phyloP scores from a whole-genome alignment of 371 early-diverging fungal genomes.

The Actinomortierella wolfii region DNA sequence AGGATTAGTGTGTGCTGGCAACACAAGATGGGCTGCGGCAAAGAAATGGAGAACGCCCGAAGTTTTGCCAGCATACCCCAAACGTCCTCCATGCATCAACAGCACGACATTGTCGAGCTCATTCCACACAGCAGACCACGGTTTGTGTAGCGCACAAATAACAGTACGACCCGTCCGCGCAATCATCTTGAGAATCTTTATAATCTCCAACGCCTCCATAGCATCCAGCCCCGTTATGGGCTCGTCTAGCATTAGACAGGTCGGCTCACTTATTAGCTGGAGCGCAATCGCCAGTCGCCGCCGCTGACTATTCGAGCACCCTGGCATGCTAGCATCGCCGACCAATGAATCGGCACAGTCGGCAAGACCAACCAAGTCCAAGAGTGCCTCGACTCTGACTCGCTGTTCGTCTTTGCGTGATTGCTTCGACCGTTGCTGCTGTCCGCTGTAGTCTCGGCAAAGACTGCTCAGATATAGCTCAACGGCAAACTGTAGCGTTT shows the following conservation, averaged over 20 bases:
- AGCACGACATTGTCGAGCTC: slow-evolving; percentile 21
- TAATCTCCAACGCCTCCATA: slow-evolving; percentile 6
- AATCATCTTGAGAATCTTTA: slow-evolving; percentile 14
- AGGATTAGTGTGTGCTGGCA: slow-evolving; percentile 9
- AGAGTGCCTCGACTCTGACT: slow-evolving; percentile 16
- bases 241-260: slow-evolving; percentile 92
- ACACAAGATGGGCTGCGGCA: slow-evolving; percentile 8
- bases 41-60: slow-evolving; percentile 11
- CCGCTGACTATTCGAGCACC: slow-evolving; percentile 84
- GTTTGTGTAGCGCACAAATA: slow-evolving; percentile 30
- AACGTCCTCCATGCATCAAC: slow-evolving; percentile 15
- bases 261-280: slow-evolving; percentile 87
- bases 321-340: slow-evolving; percentile 73
- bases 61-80: slow-evolving; percentile 15
- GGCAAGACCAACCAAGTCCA: slow-evolving; percentile 35
- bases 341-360: slow-evolving; percentile 62
- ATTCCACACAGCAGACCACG: slow-evolving; percentile 21
- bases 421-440: background rate
- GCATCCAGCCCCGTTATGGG: slow-evolving; percentile 76
- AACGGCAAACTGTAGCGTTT: slow-evolving; percentile 16
- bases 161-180: slow-evolving; percentile 19
- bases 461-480: slow-evolving; percentile 9
- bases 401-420: no score
- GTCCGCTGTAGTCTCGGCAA: no score
- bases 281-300: slow-evolving; percentile 86